Percentiles rank a stretch among this genome's conserved stretches.
Conservation (phyloP, 2,329 filamentous ascomycete species). For the Sphaerostilbella broomeana region DNA sequence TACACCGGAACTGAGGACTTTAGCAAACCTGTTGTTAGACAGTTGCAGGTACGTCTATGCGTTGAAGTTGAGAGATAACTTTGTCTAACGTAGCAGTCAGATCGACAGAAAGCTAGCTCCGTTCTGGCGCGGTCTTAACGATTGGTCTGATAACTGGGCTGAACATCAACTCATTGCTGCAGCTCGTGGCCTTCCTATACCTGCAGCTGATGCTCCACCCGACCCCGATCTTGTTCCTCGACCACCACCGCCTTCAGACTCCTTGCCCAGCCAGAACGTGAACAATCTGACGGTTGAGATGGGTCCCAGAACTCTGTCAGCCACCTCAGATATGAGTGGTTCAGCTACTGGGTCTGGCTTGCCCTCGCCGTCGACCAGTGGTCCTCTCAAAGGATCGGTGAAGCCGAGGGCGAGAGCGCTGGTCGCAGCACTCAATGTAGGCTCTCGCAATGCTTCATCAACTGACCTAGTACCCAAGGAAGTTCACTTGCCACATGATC, state of each 20-base stretch:
- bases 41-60: conserved; percentile 65
- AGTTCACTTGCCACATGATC: conserved; percentile 70
- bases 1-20: conserved; percentile 93
- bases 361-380: conserved; percentile 44
- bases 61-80: background rate
- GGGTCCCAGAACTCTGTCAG: conserved; percentile 66
- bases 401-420: conserved; percentile 84
- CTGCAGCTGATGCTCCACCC: conserved; percentile 75
- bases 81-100: conserved; percentile 39
- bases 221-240: conserved; percentile 55
- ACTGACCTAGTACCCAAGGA: conserved; percentile 71
- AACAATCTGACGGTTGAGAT: conserved; percentile 76
- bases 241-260: conserved; percentile 39
- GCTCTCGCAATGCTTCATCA: conserved; percentile 66
- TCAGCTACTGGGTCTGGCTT: conserved; percentile 52
- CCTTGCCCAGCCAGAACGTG: conserved; percentile 50
- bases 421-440: conserved; percentile 67
- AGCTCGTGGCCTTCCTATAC: conserved; percentile 75
- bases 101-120: conserved; percentile 88
- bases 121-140: conserved; percentile 90
- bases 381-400: conserved; percentile 49
- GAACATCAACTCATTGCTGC: conserved; percentile 94
- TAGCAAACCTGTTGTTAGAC: conserved; percentile 78
- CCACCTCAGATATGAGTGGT: conserved; percentile 62
- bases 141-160: conserved; percentile 82